A percentile compares a stretch with the other conserved stretches of the same genome.
Evolutionary conservation across 1,139 yeast species (phyloP).

Genomic region (Debaryomyces subglobosus): DNA sequence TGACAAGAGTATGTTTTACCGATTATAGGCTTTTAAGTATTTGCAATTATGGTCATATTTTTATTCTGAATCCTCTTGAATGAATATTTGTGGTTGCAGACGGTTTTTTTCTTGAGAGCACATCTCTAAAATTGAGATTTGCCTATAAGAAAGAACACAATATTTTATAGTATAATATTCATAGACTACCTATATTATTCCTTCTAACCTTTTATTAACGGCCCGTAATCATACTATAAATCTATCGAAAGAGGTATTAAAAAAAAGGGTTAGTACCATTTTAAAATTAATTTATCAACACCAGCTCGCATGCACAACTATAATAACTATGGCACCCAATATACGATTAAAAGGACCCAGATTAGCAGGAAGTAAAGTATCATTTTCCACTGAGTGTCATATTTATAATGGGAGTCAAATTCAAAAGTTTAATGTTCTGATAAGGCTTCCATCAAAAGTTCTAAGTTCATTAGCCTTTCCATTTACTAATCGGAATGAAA

Average conservation of each 20-base stretch:
- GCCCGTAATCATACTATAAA: not conserved
- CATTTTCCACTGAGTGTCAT: conserved; percentile 11
- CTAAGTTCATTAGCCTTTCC: conserved; percentile 8
- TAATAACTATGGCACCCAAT: conserved; percentile 14
- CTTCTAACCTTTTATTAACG: not conserved
- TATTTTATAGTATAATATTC: not conserved
- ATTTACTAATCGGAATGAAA: not conserved
- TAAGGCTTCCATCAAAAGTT: conserved; percentile 19
- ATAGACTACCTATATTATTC: not conserved
- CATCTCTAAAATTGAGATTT: not conserved
- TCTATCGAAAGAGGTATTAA: not conserved
- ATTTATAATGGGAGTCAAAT: conserved; percentile 11
- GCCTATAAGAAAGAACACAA: not conserved
- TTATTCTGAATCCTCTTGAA: not conserved
- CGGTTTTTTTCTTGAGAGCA: not conserved
- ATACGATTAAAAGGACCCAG: conserved; percentile 17
- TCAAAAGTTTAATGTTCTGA: conserved; percentile 15
- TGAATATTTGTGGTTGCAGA: conserved; percentile 2
- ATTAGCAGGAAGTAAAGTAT: conserved; percentile 9
- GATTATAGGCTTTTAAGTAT: not conserved
- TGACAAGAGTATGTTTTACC: not conserved
- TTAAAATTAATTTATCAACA: not conserved
- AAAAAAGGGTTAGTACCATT: not conserved
- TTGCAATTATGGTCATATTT: not conserved
- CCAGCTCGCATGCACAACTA: conserved; percentile 6